A percentile compares a stretch with the other conserved stretches of the same genome.
Conservation (phyloP, 2,329 filamentous ascomycete genomes). For the Madurella mycetomatis region DNA sequence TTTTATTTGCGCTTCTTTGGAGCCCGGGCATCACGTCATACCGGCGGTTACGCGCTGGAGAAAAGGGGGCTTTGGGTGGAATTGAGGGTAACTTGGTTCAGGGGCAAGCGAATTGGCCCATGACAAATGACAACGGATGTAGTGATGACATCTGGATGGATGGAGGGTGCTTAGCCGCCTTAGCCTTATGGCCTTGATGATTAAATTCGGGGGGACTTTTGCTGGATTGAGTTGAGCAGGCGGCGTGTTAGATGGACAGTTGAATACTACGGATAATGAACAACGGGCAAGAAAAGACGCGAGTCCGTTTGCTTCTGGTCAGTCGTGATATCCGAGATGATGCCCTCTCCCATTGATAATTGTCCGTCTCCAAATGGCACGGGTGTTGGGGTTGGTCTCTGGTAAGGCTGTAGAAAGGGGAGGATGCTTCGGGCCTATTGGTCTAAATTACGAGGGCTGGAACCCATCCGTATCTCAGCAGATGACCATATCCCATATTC, state of each 20-base stretch:
- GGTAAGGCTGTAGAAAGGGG: neutral
- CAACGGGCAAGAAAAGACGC: neutral
- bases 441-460: neutral
- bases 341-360: neutral
- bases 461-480: too few relatives aligned
- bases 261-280: neutral
- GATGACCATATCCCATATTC: too few relatives aligned
- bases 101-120: neutral
- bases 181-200: neutral
- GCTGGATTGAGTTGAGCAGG: neutral
- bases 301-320: too few relatives aligned
- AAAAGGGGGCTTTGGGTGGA: neutral
- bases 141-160: neutral
- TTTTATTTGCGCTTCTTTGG: constrained; percentile 6
- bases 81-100: neutral
- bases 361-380: neutral
- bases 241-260: neutral
- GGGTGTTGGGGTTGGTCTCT: neutral
- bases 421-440: neutral
- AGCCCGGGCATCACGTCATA: neutral
- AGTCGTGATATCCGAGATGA: too few relatives aligned
- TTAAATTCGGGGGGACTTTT: neutral
- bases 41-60: neutral
- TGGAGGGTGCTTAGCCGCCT: neutral
- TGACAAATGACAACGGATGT: neutral